phyloP scores from a whole-genome alignment of 352 stramenopile genomes.

The Thraustochytrium sp. region DNA sequence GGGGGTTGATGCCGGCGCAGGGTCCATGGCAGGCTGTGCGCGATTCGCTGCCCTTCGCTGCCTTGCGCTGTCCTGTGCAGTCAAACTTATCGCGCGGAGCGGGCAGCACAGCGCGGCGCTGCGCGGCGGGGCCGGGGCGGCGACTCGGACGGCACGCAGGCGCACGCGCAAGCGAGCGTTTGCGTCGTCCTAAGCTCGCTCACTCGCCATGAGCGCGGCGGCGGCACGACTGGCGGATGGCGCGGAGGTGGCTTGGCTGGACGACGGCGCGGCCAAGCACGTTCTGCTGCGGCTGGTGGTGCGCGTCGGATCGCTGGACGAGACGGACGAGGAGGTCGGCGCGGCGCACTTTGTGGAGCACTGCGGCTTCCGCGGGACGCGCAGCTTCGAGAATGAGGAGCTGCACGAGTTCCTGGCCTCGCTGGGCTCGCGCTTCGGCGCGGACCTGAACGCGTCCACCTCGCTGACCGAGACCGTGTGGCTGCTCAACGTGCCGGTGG shows the following conservation, averaged over 20 bases:
- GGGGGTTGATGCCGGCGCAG: too few species aligned
- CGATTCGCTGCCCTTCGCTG: too few species aligned
- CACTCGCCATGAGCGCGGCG: too few species aligned
- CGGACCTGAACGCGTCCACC: conserved; percentile 33
- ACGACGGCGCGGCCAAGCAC: conserved; percentile 6
- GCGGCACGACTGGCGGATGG: not conserved
- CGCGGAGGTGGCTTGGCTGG: not conserved
- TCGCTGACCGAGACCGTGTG: conserved; percentile 22
- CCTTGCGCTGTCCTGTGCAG: too few species aligned
- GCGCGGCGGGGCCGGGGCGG: too few species aligned
- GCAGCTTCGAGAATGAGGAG: conserved; percentile 1
- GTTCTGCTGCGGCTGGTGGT: conserved; percentile 24
- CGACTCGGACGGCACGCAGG: too few species aligned
- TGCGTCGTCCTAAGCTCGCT: too few species aligned
- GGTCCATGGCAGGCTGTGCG: too few species aligned
- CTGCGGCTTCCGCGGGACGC: conserved; percentile 18
- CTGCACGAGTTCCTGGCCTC: not conserved
- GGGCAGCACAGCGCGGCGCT: too few species aligned
- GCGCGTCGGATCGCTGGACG: conserved; percentile 17
- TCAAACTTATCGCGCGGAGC: too few species aligned
- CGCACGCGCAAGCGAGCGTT: too few species aligned
- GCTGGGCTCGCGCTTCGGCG: conserved; percentile 5
- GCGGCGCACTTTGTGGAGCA: conserved; percentile 35
- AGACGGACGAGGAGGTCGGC: conserved; percentile 21
- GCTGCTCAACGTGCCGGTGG: not conserved